phyloP scores from a whole-genome alignment of 2,329 filamentous ascomycete species.

The Annulohypoxylon truncatum region DNA sequence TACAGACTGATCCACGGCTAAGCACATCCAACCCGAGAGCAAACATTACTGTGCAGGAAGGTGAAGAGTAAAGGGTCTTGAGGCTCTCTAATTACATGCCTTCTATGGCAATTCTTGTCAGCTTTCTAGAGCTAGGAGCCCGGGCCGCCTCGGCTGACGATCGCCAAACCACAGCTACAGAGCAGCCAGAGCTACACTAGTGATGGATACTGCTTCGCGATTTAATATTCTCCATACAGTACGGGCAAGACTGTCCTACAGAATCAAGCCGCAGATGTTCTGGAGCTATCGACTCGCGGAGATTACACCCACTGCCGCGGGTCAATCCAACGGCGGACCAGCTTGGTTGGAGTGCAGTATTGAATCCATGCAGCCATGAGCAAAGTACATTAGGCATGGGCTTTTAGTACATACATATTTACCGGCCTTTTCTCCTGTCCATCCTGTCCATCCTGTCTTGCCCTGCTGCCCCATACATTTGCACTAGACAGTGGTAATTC shows the following conservation, averaged over 20 bases:
- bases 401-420: constrained; percentile 13
- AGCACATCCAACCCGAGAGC: constrained; percentile 8
- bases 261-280: constrained; percentile 41
- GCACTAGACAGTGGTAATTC: constrained; percentile 23
- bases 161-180: constrained; percentile 22
- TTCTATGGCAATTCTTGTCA: constrained; percentile 6
- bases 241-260: constrained; percentile 38
- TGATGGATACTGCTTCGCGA: constrained; percentile 26
- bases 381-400: constrained; percentile 20
- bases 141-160: constrained; percentile 32
- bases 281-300: constrained; percentile 42
- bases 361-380: constrained; percentile 42
- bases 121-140: constrained; percentile 31
- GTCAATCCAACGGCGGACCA: constrained; percentile 48
- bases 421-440: constrained; percentile 18
- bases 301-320: constrained; percentile 53
- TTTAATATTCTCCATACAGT: constrained; percentile 47
- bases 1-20: constrained; percentile 12
- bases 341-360: constrained; percentile 20
- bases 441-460: constrained; percentile 17
- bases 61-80: neutral
- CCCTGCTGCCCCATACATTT: constrained; percentile 2
- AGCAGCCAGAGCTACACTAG: constrained; percentile 7
- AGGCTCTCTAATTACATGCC: constrained; percentile 1
- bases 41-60: constrained; percentile 12